A percentile compares a stretch with the other conserved stretches of the same genome.
phyloP scores from a whole-genome alignment of 2,329 filamentous ascomycete species.

The Paraphoma sp. region DNA sequence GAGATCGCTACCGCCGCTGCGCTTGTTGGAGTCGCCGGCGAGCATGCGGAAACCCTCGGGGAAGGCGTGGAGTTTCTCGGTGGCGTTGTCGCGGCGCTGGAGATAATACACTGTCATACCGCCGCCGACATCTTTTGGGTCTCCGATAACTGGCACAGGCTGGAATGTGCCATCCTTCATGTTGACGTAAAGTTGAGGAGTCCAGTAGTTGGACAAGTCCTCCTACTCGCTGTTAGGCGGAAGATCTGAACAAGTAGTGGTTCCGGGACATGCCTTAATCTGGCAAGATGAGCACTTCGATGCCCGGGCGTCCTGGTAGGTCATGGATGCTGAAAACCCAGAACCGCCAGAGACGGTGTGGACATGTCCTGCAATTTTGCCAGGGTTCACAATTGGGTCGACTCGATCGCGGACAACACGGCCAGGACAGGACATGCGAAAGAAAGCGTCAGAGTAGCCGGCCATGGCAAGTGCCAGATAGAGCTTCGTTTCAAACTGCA shows the following conservation, averaged over 20 bases:
- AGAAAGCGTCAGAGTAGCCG: conserved; percentile 24
- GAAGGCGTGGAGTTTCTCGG: conserved; percentile 73
- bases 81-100: conserved; percentile 56
- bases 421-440: conserved; percentile 37
- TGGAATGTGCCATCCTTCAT: conserved; percentile 54
- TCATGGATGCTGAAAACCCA: conserved; percentile 68
- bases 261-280: conserved; percentile 56
- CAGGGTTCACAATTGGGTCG: conserved; percentile 74
- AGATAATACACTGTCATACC: conserved; percentile 81
- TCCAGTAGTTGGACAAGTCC: conserved; percentile 74
- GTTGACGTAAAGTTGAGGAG: conserved; percentile 73
- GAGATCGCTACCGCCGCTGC: conserved; percentile 58
- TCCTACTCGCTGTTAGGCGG: conserved; percentile 14
- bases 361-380: conserved; percentile 65
- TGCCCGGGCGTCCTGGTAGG: conserved; percentile 67
- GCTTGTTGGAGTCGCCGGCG: conserved; percentile 67
- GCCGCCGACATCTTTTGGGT: conserved; percentile 49
- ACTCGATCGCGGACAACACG: conserved; percentile 55
- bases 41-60: conserved; percentile 75
- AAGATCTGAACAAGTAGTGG: too few relatives aligned
- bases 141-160: conserved; percentile 65
- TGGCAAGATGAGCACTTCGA: conserved; percentile 71
- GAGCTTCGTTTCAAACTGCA: not conserved
- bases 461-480: not conserved
- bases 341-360: conserved; percentile 76